phyloP scores from a whole-genome alignment of 441 rosid species.

The Syzygium malaccense region DNA sequence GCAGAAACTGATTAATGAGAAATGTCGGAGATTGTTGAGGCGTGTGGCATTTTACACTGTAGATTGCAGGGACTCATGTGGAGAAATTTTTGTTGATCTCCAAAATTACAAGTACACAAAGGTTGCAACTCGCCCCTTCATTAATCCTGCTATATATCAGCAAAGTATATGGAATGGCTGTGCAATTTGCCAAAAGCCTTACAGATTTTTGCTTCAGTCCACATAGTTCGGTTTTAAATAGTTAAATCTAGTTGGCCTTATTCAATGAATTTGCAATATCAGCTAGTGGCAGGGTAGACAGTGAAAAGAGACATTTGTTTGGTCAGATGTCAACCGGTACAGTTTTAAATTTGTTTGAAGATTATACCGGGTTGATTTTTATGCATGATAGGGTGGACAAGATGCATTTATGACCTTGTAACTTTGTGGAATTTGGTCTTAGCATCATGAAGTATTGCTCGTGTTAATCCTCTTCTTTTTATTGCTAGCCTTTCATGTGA shows the following conservation, averaged over 20 bases:
- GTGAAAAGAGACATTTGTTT: background rate
- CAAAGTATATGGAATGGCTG: background rate
- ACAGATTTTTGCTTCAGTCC: background rate
- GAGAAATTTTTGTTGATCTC: constrained; percentile 82
- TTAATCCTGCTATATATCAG: background rate
- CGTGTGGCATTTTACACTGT: constrained; percentile 74
- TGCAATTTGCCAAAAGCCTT: background rate
- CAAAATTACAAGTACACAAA: constrained; percentile 49
- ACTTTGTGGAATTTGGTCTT: background rate
- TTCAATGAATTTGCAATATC: background rate
- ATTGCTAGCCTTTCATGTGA: background rate
- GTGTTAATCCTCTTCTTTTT: background rate
- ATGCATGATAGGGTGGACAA: background rate
- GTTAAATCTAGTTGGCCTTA: background rate
- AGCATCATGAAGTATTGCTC: background rate
- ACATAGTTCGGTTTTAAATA: background rate
- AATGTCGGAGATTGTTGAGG: constrained; percentile 62
- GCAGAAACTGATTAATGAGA: constrained; percentile 68
- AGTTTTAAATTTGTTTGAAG: background rate
- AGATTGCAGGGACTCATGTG: constrained; percentile 72
- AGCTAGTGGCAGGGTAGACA: background rate
- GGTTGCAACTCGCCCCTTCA: constrained; percentile 22
- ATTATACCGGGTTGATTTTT: background rate
- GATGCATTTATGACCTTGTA: background rate
- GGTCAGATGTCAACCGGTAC: background rate